These are phyloP conservation scores for Talaromyces atroroseus DNA, from an alignment of 2,329 filamentous ascomycete species.

Conservation along the genomic window DNA sequence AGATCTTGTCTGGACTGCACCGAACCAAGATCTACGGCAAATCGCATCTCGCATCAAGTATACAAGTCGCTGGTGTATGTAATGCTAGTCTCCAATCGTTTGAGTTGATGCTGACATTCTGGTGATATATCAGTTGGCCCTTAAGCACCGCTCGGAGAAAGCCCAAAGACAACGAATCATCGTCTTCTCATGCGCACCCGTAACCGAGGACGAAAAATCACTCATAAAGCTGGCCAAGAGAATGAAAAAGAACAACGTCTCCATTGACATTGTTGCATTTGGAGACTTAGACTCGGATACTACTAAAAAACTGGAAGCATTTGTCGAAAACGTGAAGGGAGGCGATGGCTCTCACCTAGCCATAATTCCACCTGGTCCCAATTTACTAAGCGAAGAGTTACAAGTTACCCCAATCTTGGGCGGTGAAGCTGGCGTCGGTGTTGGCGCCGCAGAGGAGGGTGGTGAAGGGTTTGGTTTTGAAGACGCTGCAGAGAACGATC, in stretches of 20 bases:
- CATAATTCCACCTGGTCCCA: conserved; percentile 82
- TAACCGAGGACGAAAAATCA: conserved; percentile 82
- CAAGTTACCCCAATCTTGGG: conserved; percentile 84
- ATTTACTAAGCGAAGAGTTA: conserved; percentile 87
- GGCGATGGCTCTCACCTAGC: conserved; percentile 88
- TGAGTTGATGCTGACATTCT: conserved; percentile 11
- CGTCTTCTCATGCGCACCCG: conserved; percentile 90
- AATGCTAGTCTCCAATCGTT: not conserved
- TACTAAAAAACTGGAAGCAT: conserved; percentile 82
- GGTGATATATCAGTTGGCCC: conserved; percentile 61
- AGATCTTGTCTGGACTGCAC: conserved; percentile 87
- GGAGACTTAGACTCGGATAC: conserved; percentile 88
- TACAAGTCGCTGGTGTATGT: conserved; percentile 88
- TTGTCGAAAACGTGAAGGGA: conserved; percentile 88
- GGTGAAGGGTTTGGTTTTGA: conserved; percentile 63
- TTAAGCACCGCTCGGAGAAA: conserved; percentile 98
- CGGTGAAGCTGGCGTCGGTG: conserved; percentile 64
- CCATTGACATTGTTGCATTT: conserved; percentile 91
- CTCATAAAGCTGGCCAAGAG: conserved; percentile 88
- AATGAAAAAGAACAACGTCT: conserved; percentile 97
- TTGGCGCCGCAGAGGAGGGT: conserved; percentile 39
- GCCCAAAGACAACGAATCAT: conserved; percentile 94
- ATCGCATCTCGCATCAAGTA: conserved; percentile 82
- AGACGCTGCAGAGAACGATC: conserved; percentile 77
- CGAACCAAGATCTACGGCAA: conserved; percentile 89